Percentiles rank a stretch among this genome's conserved stretches.
Evolutionary conservation across 2,329 filamentous ascomycete genomes (phyloP).

Genomic region (Hymenoscyphus occultus): DNA sequence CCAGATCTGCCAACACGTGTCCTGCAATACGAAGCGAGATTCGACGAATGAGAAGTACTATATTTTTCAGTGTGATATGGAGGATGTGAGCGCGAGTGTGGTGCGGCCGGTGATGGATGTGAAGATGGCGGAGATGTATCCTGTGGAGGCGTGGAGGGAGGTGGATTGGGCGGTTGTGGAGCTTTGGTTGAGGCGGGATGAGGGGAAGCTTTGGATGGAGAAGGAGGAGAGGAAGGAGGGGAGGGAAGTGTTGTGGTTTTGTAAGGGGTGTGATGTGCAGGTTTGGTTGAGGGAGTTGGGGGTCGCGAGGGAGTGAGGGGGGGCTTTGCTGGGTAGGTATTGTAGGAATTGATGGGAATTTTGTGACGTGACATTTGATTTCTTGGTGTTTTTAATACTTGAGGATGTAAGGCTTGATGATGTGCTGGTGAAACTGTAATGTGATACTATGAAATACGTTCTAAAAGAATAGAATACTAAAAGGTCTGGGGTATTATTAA

Average conservation of each 20-base stretch:
- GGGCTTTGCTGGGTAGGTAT: no score
- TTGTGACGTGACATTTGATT: no score
- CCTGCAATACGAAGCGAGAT: background rate
- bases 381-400: no score
- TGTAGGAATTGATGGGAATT: no score
- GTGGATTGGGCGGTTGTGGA: background rate
- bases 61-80: background rate
- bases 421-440: no score
- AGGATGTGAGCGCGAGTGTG: background rate
- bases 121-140: background rate
- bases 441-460: no score
- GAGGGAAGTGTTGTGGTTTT: background rate
- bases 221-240: background rate
- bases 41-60: background rate
- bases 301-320: background rate
- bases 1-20: background rate
- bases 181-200: background rate
- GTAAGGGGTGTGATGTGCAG: background rate
- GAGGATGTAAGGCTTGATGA: no score
- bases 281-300: background rate
- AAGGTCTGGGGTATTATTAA: no score
- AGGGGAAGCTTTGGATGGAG: background rate
- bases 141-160: background rate
- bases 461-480: no score
- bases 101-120: background rate